Base-by-base conservation (phyloP, 306 rosid genomes). In the Vigna unguiculata region DNA sequence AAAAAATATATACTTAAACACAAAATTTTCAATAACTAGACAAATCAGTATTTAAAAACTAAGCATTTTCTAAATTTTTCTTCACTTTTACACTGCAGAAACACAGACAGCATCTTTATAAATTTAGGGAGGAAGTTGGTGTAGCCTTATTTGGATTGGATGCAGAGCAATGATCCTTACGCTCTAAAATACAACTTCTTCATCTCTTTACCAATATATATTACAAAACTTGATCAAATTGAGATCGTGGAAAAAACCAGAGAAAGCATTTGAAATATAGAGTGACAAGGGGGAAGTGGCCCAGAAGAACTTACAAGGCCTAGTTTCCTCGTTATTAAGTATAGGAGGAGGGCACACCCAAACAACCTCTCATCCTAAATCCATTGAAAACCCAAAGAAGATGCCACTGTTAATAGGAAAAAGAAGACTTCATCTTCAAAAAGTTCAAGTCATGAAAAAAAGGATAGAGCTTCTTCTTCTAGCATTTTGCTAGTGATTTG, bases 361-460 rank as follows among this genome's bases (percentile, higher is more conserved):
- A 80, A 90, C 96, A 89, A 87, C 99, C 98, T 92, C 98, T 87
- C 99, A 89, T 92, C 99, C 93, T 80, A 77, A 79, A 80, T 88
- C 93, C 92, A 41, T 76, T 77, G 22, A 71, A 17, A 72, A 80
- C 32, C 78, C 80, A 54, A 3, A 10, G 47, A 75, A 34, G n/a
- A n/a, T n/a, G n/a, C n/a, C n/a, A n/a, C n/a, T n/a, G n/a, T n/a
- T n/a, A n/a, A n/a, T n/a, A n/a, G n/a, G n/a, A n/a, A n/a, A n/a
- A n/a, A n/a, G n/a, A 83, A 77, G 84, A 78, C 62, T 34, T 24
- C 60, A 83, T 88, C 60, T 86, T 88, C 93, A 86, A 75, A 65
- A 77, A 72, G 53, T 71, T 57, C 60, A 80, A 75, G 84, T 80
- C 81, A 52, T 17, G 9, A 38, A 38, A 40, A 40, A 79, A 71